Percentiles rank a stretch among this genome's conserved stretches.
phyloP scores from a whole-genome alignment of 225 moss, liverwort and hornwort genomes.

The Climacium dendroides region DNA sequence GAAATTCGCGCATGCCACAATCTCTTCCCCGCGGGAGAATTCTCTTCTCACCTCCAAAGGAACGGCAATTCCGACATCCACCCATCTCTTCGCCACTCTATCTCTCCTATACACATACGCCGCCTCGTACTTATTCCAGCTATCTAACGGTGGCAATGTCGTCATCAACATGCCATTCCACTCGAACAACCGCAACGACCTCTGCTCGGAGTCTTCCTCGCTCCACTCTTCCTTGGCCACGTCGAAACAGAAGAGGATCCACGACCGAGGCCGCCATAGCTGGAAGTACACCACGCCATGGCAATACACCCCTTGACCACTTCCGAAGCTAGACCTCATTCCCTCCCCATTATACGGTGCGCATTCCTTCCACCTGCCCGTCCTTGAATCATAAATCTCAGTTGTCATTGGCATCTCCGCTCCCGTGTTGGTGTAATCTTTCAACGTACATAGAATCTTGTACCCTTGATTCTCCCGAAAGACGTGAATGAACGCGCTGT shows the following conservation, averaged over 20 bases:
- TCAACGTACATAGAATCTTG: background rate
- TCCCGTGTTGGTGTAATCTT: background rate
- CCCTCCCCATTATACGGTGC: background rate
- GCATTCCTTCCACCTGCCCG: slow-evolving; percentile 2
- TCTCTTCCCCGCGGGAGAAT: slow-evolving; percentile 6
- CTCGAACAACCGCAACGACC: slow-evolving; percentile 7
- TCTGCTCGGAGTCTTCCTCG: slow-evolving; percentile 6
- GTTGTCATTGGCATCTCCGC: slow-evolving; percentile 8
- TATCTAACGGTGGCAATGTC: slow-evolving; percentile 6
- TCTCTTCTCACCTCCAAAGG: background rate
- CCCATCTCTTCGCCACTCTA: background rate
- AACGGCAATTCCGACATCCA: background rate
- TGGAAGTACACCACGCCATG: slow-evolving; percentile 17
- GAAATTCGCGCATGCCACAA: background rate
- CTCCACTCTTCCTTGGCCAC: background rate
- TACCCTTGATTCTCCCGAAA: background rate
- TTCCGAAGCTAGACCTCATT: slow-evolving; percentile 16
- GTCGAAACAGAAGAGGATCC: slow-evolving; percentile 20
- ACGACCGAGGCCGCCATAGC: slow-evolving; percentile 12
- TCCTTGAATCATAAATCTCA: background rate
- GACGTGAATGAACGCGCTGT: slow-evolving; percentile 10
- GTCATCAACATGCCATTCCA: slow-evolving; percentile 14
- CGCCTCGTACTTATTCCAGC: slow-evolving; percentile 18
- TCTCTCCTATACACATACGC: background rate
- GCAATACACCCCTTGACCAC: slow-evolving; percentile 1